phyloP scores from a whole-genome alignment of 805 yeast species.

The Ogataea siamensis region DNA sequence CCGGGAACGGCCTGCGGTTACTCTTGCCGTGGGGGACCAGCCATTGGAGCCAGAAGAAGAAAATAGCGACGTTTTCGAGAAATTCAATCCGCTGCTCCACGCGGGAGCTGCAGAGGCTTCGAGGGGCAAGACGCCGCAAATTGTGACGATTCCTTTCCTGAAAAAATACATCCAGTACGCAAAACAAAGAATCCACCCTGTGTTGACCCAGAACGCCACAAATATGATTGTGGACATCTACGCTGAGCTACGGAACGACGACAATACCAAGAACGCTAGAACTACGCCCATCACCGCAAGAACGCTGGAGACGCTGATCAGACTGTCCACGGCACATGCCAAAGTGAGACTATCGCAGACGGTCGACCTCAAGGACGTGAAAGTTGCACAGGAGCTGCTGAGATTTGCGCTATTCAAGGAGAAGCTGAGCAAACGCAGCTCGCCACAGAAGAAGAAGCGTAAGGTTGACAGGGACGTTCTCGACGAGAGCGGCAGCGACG shows the following conservation, averaged over 20 bases:
- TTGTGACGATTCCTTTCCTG: constrained; percentile 78
- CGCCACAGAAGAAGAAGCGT: constrained; percentile 39
- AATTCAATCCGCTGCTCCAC: constrained; percentile 77
- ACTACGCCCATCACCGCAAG: constrained; percentile 98
- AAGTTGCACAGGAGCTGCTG: constrained; percentile 79
- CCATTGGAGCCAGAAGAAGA: constrained; percentile 43
- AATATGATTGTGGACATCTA: constrained; percentile 79
- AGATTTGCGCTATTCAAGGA: constrained; percentile 86
- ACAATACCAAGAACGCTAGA: constrained; percentile 56
- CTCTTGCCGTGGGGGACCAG: constrained; percentile 78
- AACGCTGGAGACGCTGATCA: constrained; percentile 92
- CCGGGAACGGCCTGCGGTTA: constrained; percentile 67
- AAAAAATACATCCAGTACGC: constrained; percentile 94
- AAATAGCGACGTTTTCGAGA: constrained; percentile 73
- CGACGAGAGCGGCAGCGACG: constrained; percentile 25
- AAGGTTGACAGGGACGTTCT: constrained; percentile 11
- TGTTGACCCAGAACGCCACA: constrained; percentile 71
- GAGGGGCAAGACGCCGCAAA: constrained; percentile 39
- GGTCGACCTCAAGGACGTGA: constrained; percentile 75
- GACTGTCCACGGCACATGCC: constrained; percentile 95
- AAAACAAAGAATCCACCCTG: constrained; percentile 82
- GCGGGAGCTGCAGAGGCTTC: constrained; percentile 62
- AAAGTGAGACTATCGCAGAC: constrained; percentile 82
- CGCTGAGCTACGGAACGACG: constrained; percentile 77
- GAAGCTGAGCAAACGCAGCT: constrained; percentile 34